phyloP scores from a whole-genome alignment of 345 rosid genomes.

The Raphanus raphanistrum region DNA sequence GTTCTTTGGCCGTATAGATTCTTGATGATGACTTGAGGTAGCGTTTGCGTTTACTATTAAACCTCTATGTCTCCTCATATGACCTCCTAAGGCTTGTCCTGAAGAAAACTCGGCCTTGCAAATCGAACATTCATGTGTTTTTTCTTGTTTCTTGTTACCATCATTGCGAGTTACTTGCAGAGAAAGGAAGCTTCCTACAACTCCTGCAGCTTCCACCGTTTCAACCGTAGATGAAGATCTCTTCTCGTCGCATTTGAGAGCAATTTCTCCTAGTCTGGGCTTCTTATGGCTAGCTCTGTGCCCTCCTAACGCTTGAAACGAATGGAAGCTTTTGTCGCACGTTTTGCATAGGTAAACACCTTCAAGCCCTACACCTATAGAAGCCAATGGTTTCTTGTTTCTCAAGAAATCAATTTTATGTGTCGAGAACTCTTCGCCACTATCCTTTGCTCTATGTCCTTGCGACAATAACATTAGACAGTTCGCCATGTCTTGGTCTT shows the following conservation, averaged over 20 bases:
- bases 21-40: constrained; percentile 35
- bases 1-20: constrained; percentile 36
- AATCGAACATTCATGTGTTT: constrained; percentile 78
- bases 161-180: constrained; percentile 45
- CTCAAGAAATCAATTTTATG: constrained; percentile 6
- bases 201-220: constrained; percentile 6
- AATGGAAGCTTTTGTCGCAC: constrained; percentile 70
- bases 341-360: constrained; percentile 74
- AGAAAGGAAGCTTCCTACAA: constrained; percentile 50
- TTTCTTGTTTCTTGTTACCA: constrained; percentile 23
- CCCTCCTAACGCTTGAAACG: constrained; percentile 96
- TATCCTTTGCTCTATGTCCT: constrained; percentile 49
- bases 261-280: constrained; percentile 38
- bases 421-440: constrained; percentile 40
- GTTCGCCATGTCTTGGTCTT: constrained; percentile 92
- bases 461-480: constrained; percentile 91
- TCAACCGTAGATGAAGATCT: constrained; percentile 24
- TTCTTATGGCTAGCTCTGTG: constrained; percentile 93
- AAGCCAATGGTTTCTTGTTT: constrained; percentile 15
- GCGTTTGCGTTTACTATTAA: constrained; percentile 22
- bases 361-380: constrained; percentile 36
- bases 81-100: constrained; percentile 96
- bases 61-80: constrained; percentile 86
- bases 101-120: constrained; percentile 83
- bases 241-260: constrained; percentile 37